Percentiles rank a stretch among this genome's conserved stretches.
These are phyloP conservation scores for Echeveria elegans DNA, from an alignment of 164 flowering plant species.

Conservation along the genomic window DNA sequence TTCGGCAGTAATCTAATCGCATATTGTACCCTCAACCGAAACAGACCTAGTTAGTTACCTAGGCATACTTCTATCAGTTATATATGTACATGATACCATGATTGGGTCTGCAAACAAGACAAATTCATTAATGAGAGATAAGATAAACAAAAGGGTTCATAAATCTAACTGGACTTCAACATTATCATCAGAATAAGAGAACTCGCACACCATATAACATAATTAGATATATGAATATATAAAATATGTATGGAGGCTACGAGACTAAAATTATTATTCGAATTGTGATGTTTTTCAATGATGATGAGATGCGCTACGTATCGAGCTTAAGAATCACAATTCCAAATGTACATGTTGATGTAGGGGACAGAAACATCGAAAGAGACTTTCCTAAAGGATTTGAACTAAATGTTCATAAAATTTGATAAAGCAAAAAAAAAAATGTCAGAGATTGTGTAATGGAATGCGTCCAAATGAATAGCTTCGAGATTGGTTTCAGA, in stretches of 20 bases:
- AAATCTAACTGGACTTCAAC: not conserved
- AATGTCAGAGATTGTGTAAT: not conserved
- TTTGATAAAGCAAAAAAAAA: not conserved
- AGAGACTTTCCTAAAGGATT: not conserved
- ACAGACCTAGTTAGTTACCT: not conserved
- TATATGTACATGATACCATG: not conserved
- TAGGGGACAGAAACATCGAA: not conserved
- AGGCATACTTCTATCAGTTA: too few species aligned
- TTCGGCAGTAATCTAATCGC: not conserved
- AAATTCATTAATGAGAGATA: not conserved
- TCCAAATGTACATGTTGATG: not conserved
- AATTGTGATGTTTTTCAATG: not conserved
- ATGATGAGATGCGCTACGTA: constrained; percentile 5
- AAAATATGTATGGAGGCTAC: not conserved
- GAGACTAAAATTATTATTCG: not conserved
- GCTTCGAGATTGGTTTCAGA: not conserved
- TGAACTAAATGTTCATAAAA: not conserved
- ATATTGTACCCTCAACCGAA: too few species aligned
- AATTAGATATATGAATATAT: not conserved
- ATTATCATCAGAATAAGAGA: too few species aligned
- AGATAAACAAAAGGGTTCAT: not conserved
- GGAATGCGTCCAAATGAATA: constrained; percentile 3
- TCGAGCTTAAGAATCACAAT: constrained; percentile 3
- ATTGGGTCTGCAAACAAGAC: not conserved
- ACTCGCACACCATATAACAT: not conserved